Base-by-base conservation (phyloP, 1,139 yeast genomes). In the Pichia sp. region DNA sequence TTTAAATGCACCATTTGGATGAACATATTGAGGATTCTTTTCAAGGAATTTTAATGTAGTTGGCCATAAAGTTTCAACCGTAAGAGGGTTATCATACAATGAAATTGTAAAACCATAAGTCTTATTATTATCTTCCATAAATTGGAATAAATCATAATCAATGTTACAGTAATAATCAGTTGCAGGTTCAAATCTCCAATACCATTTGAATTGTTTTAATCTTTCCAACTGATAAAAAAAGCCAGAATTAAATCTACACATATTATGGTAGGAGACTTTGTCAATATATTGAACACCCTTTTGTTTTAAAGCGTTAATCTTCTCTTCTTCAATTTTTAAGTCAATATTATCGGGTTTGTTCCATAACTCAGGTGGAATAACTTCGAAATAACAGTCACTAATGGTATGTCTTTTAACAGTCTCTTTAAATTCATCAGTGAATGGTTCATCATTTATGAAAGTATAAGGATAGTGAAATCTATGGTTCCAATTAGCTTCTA, bases 111-210 rank as follows among this genome's bases (percentile, higher is more conserved):
- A 77, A 3, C 82, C 82, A 54, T 77, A 77, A 2, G 74, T 63
- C 54, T 76, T 74, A 32, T 63, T 63, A 11, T 78, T 74, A 27
- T 65, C 71, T 53, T 72, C 73, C 72, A 77, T 66, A 56, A 74
- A 77, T 59, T 74, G 76, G 63, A 77, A 77, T 23, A 77, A 73
- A 54, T 77, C 82, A 58, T 77, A 77, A 47, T 75, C 67, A 45
- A 77, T 55, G 46, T 73, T 70, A 49, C 74, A 69, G 59, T 64
- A 75, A 57, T 73, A 77, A 39, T 67, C 65, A 37, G 77, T 79
- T 46, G 67, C 65, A 7, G 82, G 82, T 59, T 77, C 82, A 44
- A 77, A 70, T 56, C 82, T 65, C 82, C 82, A 77, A 58, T 76
- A 77, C 64, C 74, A 77, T 47, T 56, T 63, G 53, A 61, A 65